Base-by-base conservation (phyloP, 306 rosid species). In the Glycine soja region DNA sequence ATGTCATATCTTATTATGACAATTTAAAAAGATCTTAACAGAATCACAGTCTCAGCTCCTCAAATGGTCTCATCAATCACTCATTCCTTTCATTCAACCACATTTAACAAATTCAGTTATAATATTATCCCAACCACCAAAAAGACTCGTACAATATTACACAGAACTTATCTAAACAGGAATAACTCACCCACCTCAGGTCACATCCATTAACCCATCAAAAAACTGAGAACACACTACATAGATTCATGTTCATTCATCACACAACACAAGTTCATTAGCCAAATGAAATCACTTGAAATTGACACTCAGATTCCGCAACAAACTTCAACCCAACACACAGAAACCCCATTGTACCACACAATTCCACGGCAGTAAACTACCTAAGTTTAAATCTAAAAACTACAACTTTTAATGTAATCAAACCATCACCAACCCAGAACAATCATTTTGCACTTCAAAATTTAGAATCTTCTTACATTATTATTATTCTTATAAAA, bases 1-100 rank as follows among this genome's bases (percentile, higher is more conserved):
- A 80, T 89, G 15, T 84, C 87, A 3, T 78, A 85, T 79, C 87
- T 85, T 73, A 82, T 45, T 54, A 56, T 73, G 59, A 57, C 40
- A 83, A 56, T 12, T 32, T 12, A 63, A 24, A 63, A 63, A 34
- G 43, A 62, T 62, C 69, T 63, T 11, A 11, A 32, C 3, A 46
- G 51, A 46, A 46, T 46, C 46, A 63, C 16, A 32, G 4, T 12
- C 46, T 34, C 16, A 24, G 42, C 42, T 10, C 42, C 18, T 32
- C 18, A 63, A 63, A 34, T 13, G 5, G 46, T 63, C 18, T 10
- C 69, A 63, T 63, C 46, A 34, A 63, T 30, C 68, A 62, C 15
- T 32, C 9, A 30, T 32, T 32, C 32, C 11, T 16, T 56, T 16
- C 6, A 15, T 56, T 56, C 68, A 43, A 32, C 10, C 45, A 2